Evolutionary conservation across 2,329 filamentous ascomycete genomes (phyloP), one percentile per base, ranked within the genome.

Genomic region (Penicillium sp.): DNA sequence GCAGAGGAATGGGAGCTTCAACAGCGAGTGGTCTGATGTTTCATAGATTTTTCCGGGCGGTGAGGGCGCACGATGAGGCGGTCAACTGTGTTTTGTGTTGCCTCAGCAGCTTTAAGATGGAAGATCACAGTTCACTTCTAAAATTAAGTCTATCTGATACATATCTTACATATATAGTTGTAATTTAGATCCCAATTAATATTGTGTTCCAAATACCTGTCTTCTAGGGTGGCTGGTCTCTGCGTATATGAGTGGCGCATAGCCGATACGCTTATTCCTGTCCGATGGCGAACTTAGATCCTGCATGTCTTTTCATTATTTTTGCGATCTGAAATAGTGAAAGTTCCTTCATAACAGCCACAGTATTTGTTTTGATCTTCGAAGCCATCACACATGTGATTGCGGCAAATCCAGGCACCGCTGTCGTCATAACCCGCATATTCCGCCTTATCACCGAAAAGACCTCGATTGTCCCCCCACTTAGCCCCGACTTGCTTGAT

Each of bases 41-140:
- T 54, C 32, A 47, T 59, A 60, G 55, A 58, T 53, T 61, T 63
- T 45, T 38, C 49, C 43, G 55, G 63, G 58, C 64, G 61, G 61
- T 62, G 60, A 61, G 54, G 18, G 9, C 18, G 37, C 32, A 29
- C 18, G 20, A 35, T 55, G 50, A 54, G 38, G 46, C 51, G 51
- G 51, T 44, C 55, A 45, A 38, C 22, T 48, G 14, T 26, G 47
- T 32, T 39, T 0, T 0, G 18, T 22, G 24, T 49, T 18, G 24
- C 8, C 16, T 43, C 10, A 11, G 2, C 26, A 43, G 37, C 16
- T 26, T 6, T 4, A n/a, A 18, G 10, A 42, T n/a, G 13, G 16
- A 32, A 35, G 20, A 35, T 50, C n/a, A 20, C 14, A 20, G 11
- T 45, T 45, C 7, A 42, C n/a, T 18, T 45, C 11, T 10, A 32